These are phyloP conservation scores for Lichtheimia ornata DNA, from an alignment of 371 early-diverging fungal species.

Conservation along the genomic window DNA sequence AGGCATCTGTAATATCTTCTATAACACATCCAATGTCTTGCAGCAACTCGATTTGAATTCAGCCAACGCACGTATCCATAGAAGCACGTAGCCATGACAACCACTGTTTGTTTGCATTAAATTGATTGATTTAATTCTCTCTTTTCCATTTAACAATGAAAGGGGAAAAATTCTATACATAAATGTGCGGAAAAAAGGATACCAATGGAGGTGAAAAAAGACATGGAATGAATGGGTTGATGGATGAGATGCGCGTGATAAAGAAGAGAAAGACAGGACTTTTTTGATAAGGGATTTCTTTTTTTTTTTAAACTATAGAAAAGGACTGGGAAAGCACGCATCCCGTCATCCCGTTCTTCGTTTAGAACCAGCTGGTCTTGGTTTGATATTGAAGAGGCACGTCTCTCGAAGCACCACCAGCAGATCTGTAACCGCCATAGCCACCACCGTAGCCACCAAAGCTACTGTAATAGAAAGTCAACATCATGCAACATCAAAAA, in stretches of 20 bases:
- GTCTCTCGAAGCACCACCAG: slow-evolving; percentile 24
- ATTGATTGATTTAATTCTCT: no score
- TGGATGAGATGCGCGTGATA: slow-evolving; percentile 1
- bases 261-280: slow-evolving; percentile 2
- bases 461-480: slow-evolving; percentile 1
- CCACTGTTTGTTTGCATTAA: no score
- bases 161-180: slow-evolving; percentile 6
- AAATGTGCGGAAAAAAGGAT: neutral
- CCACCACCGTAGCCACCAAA: slow-evolving; percentile 17
- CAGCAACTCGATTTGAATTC: no score
- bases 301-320: neutral
- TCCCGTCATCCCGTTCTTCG: slow-evolving; percentile 6
- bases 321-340: slow-evolving; percentile 6
- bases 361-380: slow-evolving; percentile 77
- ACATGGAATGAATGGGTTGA: neutral
- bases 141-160: neutral
- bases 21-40: no score
- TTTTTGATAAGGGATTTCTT: slow-evolving; percentile 1
- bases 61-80: no score
- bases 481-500: neutral
- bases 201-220: neutral
- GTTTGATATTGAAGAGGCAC: slow-evolving; percentile 43
- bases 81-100: no score
- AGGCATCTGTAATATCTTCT: neutral
- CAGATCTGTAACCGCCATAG: slow-evolving; percentile 19